A percentile compares a stretch with the other conserved stretches of the same genome.
phyloP scores from a whole-genome alignment of 2,329 filamentous ascomycete genomes.

The Trichoderma sp. region DNA sequence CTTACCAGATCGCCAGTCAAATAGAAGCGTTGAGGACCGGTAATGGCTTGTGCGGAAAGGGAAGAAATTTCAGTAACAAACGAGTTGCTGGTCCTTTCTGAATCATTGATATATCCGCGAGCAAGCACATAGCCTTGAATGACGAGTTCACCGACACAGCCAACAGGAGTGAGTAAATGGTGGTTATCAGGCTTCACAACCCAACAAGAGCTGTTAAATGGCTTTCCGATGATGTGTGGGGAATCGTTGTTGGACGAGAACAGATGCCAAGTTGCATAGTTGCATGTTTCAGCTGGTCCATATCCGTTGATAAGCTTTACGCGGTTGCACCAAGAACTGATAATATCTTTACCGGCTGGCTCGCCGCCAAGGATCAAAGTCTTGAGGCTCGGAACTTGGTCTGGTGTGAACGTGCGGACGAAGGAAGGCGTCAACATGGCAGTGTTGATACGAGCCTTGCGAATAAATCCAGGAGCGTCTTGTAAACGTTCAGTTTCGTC shows the following conservation, averaged over 20 bases:
- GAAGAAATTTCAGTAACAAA: conserved; percentile 50
- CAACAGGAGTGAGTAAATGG: conserved; percentile 33
- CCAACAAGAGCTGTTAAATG: conserved; percentile 30
- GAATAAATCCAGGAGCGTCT: background rate
- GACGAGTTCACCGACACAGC: conserved; percentile 39
- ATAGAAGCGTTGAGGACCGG: conserved; percentile 40
- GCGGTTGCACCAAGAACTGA: conserved; percentile 29
- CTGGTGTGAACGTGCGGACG: conserved; percentile 4
- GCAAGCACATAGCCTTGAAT: conserved; percentile 51
- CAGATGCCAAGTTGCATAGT: conserved; percentile 31
- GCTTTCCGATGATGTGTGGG: conserved; percentile 20
- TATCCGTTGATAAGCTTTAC: conserved; percentile 46
- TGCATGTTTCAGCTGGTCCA: conserved; percentile 47
- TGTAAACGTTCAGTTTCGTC: conserved; percentile 1
- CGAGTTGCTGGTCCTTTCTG: conserved; percentile 45
- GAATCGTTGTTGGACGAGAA: background rate
- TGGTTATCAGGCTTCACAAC: conserved; percentile 33
- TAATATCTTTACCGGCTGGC: background rate
- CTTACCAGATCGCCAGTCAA: conserved; percentile 51
- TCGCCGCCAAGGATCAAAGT: conserved; percentile 25
- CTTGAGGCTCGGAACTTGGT: conserved; percentile 21
- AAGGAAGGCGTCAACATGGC: conserved; percentile 24
- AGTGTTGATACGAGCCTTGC: background rate
- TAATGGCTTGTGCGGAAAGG: background rate
- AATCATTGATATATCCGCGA: conserved; percentile 51